Evolutionary conservation across 1,284 basidiomycete genomes (phyloP).

Genomic region (Papiliotrema laurentii): DNA sequence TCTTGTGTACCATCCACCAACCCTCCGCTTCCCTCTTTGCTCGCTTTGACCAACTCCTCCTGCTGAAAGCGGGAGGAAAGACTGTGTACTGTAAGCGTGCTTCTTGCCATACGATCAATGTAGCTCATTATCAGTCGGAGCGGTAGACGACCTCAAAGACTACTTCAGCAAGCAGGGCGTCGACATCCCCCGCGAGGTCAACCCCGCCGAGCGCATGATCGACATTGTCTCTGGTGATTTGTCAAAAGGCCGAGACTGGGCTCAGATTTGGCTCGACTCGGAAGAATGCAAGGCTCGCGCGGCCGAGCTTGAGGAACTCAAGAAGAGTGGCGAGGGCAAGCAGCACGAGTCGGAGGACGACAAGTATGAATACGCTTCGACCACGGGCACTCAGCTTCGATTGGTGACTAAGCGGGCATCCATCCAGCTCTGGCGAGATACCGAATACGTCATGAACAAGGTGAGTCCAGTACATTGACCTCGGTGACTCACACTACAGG

Average conservation of each 20-base stretch:
- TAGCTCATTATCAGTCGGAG: background rate
- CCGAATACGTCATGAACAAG: constrained; percentile 45
- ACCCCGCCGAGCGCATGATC: constrained; percentile 52
- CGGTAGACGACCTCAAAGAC: constrained; percentile 40
- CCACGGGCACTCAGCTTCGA: constrained; percentile 28
- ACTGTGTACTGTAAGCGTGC: constrained; percentile 48
- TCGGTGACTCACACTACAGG: background rate
- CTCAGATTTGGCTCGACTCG: constrained; percentile 60
- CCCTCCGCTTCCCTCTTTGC: constrained; percentile 36
- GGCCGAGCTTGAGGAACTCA: constrained; percentile 48
- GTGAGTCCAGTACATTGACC: constrained; percentile 7
- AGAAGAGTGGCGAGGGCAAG: constrained; percentile 14
- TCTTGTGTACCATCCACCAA: constrained; percentile 38
- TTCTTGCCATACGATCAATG: background rate
- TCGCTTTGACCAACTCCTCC: constrained; percentile 51
- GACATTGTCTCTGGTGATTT: constrained; percentile 41
- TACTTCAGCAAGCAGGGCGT: constrained; percentile 53
- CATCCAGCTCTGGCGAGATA: constrained; percentile 37
- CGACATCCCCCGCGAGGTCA: constrained; percentile 47
- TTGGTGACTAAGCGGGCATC: constrained; percentile 36
- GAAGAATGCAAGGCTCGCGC: constrained; percentile 45
- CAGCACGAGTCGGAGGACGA: constrained; percentile 17
- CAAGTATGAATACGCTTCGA: constrained; percentile 36
- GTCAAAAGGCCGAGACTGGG: constrained; percentile 59
- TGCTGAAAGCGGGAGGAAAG: constrained; percentile 49